These are phyloP conservation scores for Leccinum uliginosum DNA, from an alignment of 768 basidiomycete species.

Conservation along the genomic window DNA sequence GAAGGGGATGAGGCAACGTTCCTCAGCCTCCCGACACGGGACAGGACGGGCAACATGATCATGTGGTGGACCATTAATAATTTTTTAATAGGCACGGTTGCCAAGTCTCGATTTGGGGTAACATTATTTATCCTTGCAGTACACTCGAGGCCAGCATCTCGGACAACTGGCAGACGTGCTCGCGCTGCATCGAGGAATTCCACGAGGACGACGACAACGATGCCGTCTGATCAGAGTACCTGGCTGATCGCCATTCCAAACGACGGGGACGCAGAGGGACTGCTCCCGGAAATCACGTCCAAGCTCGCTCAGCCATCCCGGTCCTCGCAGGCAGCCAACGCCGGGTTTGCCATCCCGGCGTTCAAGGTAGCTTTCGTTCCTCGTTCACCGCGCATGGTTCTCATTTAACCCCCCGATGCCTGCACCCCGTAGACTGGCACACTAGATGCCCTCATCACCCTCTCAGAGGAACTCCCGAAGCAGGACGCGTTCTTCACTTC, in stretches of 20 bases:
- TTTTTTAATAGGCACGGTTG: conserved; percentile 7
- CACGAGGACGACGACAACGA: conserved; percentile 30
- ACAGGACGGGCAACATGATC: not conserved
- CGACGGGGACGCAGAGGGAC: conserved; percentile 78
- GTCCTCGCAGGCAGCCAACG: conserved; percentile 44
- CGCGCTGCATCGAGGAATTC: conserved; percentile 6
- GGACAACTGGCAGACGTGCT: not conserved
- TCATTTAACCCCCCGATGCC: conserved; percentile 5
- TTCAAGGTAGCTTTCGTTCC: conserved; percentile 67
- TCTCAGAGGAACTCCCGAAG: conserved; percentile 93
- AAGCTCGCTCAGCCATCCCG: conserved; percentile 61
- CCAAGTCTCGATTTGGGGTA: conserved; percentile 16
- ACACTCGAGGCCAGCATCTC: not conserved
- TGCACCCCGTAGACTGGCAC: conserved; percentile 76
- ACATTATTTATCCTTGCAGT: not conserved
- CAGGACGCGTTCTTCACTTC: conserved; percentile 83
- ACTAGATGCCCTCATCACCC: conserved; percentile 78
- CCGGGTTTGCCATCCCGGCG: conserved; percentile 70
- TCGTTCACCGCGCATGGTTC: not conserved
- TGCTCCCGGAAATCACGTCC: conserved; percentile 58
- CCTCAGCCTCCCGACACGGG: conserved; percentile 9
- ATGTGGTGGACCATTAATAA: conserved; percentile 6
- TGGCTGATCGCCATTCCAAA: conserved; percentile 88
- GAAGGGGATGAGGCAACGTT: not conserved
- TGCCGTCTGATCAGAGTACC: conserved; percentile 96